These are phyloP conservation scores for Rhodotorula sp. DNA, from an alignment of 1,284 basidiomycete genomes.

Conservation along the genomic window DNA sequence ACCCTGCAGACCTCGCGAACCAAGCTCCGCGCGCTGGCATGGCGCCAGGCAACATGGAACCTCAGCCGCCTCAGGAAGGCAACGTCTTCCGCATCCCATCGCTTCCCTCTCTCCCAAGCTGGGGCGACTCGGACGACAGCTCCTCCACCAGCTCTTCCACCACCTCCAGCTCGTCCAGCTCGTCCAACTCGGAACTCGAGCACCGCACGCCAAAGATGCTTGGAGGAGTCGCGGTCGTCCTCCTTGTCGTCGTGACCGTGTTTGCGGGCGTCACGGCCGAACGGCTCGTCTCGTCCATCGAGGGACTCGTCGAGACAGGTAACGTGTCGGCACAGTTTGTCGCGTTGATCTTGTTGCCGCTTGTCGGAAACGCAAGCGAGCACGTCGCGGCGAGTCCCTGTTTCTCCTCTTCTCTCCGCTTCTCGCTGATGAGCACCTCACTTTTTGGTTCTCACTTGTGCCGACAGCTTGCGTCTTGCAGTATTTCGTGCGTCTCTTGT, in stretches of 20 bases:
- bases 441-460: not conserved
- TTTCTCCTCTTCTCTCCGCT: too few species aligned
- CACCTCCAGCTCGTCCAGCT: not conserved
- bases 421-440: not conserved
- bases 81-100: constrained; percentile 46
- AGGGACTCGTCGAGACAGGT: constrained; percentile 57
- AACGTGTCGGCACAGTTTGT: constrained; percentile 65
- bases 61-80: constrained; percentile 43
- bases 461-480: not conserved
- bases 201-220: constrained; percentile 53
- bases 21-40: constrained; percentile 12
- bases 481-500: not conserved
- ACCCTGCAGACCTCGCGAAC: not conserved
- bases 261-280: constrained; percentile 71
- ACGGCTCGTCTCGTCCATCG: constrained; percentile 73
- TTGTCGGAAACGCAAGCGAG: constrained; percentile 68
- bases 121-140: constrained; percentile 42
- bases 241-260: constrained; percentile 53
- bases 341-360: constrained; percentile 78
- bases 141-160: constrained; percentile 9
- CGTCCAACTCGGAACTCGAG: not conserved
- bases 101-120: constrained; percentile 29
- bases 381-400: constrained; percentile 61
- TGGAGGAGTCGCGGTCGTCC: constrained; percentile 51
- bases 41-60: constrained; percentile 32